Base-by-base conservation (phyloP, 2,329 filamentous ascomycete genomes). In the Cladosporium sp. region DNA sequence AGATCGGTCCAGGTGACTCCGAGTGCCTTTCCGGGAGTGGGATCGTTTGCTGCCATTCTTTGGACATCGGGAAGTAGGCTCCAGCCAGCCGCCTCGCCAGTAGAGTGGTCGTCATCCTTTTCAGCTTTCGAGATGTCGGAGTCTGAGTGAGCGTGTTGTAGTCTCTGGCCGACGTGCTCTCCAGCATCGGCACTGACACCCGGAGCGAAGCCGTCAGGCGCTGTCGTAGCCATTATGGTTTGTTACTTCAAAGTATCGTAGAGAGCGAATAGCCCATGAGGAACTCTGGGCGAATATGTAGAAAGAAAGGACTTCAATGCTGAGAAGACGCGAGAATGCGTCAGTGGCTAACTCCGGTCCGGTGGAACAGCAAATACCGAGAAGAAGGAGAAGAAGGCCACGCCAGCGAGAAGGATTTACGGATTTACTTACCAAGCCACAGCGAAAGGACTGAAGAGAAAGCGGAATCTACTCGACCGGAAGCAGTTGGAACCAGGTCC, bases 1-100 rank as follows among this genome's bases (percentile, higher is more conserved):
- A 90, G 76, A 58, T 85, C 76, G 61, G 80, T 77, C 83, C 85
- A 89, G 1, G 86, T 85, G 0, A 89, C 77, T 20, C 87, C 87
- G 1, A 88, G 52, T 45, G 52, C 52, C 12, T 55, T 55, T 45
- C 76, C 55, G 7, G 44, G 55, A 57, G 37, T 50, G 2, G 48
- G 20, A 15, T 58, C 47, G 28, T 47, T 58, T 34, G 40, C 32
- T 13, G 48, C 37, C 40, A 52, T 52, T 17, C 32, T 28, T 9
- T 39, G 47, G 9, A 52, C 56, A 3, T 52, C 40, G 4, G 49
- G 40, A 19, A 52, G 47, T 12, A 58, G 32, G 17, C 35, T 54
- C 47, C 48, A 58, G 39, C 40, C 56, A 39, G 48, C 56, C 15
- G 56, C 52, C 42, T 55, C 52, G 10, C 52, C 52, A 9, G 32